Conservation (phyloP, 2,329 filamentous ascomycete genomes). For the Peltaster fructicola region DNA sequence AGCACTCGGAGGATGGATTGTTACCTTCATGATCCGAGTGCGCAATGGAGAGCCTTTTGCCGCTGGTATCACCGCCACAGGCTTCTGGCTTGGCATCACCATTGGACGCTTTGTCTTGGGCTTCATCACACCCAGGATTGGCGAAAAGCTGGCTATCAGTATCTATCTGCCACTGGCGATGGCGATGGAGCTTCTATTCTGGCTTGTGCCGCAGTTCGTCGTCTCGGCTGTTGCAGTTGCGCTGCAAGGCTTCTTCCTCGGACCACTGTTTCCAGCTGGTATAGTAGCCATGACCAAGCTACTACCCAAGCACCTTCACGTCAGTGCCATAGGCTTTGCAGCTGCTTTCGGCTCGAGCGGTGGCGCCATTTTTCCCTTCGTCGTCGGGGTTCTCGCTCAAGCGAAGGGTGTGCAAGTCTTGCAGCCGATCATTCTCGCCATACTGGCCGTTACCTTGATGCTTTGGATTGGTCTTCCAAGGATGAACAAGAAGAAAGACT, state of each 20-base stretch:
- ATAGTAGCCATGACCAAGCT: constrained; percentile 59
- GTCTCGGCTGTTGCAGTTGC: constrained; percentile 55
- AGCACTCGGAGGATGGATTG: constrained; percentile 62
- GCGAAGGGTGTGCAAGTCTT: constrained; percentile 40
- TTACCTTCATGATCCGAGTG: constrained; percentile 71
- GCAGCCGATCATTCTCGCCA: constrained; percentile 40
- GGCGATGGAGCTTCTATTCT: constrained; percentile 54
- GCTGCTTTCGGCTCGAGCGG: constrained; percentile 61
- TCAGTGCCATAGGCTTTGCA: constrained; percentile 65
- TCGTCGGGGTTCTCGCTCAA: constrained; percentile 51
- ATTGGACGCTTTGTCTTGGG: constrained; percentile 55
- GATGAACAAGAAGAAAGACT: constrained; percentile 26
- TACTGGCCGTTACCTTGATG: constrained; percentile 32
- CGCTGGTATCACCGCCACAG: constrained; percentile 57
- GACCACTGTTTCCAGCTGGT: constrained; percentile 59
- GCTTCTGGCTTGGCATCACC: constrained; percentile 73
- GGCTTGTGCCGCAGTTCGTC: constrained; percentile 62
- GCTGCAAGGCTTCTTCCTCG: constrained; percentile 62
- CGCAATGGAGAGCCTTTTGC: constrained; percentile 51
- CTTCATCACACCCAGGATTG: constrained; percentile 56
- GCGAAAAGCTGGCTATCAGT: constrained; percentile 44
- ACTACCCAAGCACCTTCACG: constrained; percentile 54
- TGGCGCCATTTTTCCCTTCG: constrained; percentile 47
- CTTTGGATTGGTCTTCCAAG: constrained; percentile 35
- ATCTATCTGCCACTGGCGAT: constrained; percentile 49